Evolutionary conservation across 2,329 filamentous ascomycete genomes (phyloP).

Genomic region (Eutypa lata): DNA sequence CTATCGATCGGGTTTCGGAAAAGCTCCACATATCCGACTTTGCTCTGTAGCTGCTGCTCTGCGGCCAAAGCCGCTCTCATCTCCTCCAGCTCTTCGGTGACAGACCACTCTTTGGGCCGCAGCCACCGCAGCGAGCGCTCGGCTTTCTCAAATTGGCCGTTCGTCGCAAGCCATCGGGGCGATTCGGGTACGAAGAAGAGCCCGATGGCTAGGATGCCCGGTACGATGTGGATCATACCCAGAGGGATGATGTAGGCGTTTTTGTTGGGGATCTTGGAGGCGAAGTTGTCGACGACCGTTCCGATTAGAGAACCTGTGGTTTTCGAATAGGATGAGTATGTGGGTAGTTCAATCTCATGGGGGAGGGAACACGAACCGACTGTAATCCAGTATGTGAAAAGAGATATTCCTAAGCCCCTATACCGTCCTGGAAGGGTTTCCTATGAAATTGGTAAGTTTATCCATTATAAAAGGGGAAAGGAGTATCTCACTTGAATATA

Average conservation of each 20-base stretch:
- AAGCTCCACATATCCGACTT: constrained; percentile 42
- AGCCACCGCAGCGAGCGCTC: constrained; percentile 31
- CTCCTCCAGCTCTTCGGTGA: constrained; percentile 32
- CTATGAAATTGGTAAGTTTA: constrained; percentile 12
- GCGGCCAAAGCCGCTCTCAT: constrained; percentile 34
- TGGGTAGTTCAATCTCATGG: neutral
- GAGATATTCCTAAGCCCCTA: constrained; percentile 44
- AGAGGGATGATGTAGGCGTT: constrained; percentile 26
- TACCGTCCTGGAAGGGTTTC: constrained; percentile 45
- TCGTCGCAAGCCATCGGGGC: constrained; percentile 37
- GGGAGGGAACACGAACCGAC: constrained; percentile 37
- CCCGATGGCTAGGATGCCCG: constrained; percentile 31
- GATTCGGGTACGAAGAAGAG: constrained; percentile 39
- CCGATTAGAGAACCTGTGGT: constrained; percentile 45
- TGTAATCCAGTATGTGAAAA: constrained; percentile 46
- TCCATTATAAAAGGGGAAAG: neutral
- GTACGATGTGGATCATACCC: constrained; percentile 30
- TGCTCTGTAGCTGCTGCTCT: constrained; percentile 28
- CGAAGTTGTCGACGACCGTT: constrained; percentile 49
- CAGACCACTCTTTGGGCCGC: constrained; percentile 26
- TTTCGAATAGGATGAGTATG: constrained; percentile 20
- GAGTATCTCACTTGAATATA: constrained; percentile 16
- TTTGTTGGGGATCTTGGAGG: constrained; percentile 18
- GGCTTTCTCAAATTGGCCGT: constrained; percentile 26
- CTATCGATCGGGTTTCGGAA: constrained; percentile 50